These are phyloP conservation scores for Spiromastix sp. DNA, from an alignment of 2,329 filamentous ascomycete genomes.

Conservation along the genomic window DNA sequence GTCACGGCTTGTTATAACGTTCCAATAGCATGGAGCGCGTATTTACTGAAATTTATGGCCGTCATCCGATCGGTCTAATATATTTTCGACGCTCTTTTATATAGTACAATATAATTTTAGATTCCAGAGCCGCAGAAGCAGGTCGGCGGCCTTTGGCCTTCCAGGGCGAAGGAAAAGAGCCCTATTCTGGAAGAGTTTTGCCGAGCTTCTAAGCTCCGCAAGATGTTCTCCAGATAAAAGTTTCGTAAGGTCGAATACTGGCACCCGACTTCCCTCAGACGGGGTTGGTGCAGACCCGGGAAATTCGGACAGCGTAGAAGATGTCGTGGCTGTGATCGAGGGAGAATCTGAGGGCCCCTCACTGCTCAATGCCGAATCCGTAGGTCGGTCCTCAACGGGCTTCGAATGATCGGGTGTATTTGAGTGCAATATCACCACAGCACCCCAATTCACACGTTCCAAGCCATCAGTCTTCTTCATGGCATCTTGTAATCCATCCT, in stretches of 20 bases:
- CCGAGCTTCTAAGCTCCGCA: constrained; percentile 17
- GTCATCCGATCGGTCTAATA: no score
- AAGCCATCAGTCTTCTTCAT: constrained; percentile 11
- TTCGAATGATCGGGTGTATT: neutral
- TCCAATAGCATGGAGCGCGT: no score
- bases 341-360: no score
- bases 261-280: constrained; percentile 20
- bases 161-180: constrained; percentile 28
- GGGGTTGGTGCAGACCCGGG: constrained; percentile 23
- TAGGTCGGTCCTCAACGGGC: no score
- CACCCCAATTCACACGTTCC: constrained; percentile 22
- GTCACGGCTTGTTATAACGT: no score
- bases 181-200: constrained; percentile 20
- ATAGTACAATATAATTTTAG: constrained; percentile 27
- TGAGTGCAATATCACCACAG: constrained; percentile 14
- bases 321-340: neutral
- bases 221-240: constrained; percentile 23
- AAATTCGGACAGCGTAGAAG: constrained; percentile 6
- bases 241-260: constrained; percentile 26
- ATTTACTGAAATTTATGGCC: no score
- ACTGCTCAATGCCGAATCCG: no score
- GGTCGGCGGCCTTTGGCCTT: constrained; percentile 17
- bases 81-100: no score
- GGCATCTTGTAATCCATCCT: constrained; percentile 7
- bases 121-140: constrained; percentile 30